Conservation (phyloP, 257 asterid genomes). For the Lithospermum erythrorhizon region DNA sequence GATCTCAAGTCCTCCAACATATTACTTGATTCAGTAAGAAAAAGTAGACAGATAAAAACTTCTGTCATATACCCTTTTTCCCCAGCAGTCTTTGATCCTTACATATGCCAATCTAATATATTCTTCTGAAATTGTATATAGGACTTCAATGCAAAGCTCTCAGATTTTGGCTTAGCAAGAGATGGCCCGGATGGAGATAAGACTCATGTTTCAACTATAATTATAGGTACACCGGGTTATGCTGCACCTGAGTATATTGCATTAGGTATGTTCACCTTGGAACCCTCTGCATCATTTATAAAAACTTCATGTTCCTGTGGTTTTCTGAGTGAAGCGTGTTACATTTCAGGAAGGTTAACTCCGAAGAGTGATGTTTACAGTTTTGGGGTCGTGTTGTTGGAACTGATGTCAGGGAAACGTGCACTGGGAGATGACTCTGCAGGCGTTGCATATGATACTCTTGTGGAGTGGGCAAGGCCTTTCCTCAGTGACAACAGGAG, state of each 20-base stretch:
- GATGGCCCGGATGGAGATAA: slow-evolving; percentile 59
- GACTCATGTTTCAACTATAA: slow-evolving; percentile 63
- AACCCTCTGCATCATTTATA: background rate
- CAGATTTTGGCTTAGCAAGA: slow-evolving; percentile 69
- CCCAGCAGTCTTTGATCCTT: no score
- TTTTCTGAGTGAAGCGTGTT: background rate
- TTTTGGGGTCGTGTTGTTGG: slow-evolving; percentile 34
- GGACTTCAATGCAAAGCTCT: slow-evolving; percentile 61
- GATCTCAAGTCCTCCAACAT: slow-evolving; percentile 64
- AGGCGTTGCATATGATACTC: slow-evolving; percentile 39
- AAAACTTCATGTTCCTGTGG: background rate
- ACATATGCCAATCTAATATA: no score
- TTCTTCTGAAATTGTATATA: slow-evolving; percentile 9
- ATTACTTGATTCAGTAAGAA: slow-evolving; percentile 47
- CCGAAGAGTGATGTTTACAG: slow-evolving; percentile 40
- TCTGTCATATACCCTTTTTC: background rate
- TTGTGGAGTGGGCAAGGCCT: slow-evolving; percentile 63
- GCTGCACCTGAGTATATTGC: slow-evolving; percentile 72
- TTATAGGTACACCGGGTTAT: slow-evolving; percentile 55
- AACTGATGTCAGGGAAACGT: slow-evolving; percentile 32
- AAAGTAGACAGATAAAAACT: background rate
- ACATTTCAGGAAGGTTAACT: slow-evolving; percentile 26
- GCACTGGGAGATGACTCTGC: slow-evolving; percentile 44
- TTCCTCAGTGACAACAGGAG: slow-evolving; percentile 35
- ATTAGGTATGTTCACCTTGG: slow-evolving; percentile 28